Evolutionary conservation across 768 basidiomycete genomes (phyloP).

Genomic region (Hypholoma fasciculare): DNA sequence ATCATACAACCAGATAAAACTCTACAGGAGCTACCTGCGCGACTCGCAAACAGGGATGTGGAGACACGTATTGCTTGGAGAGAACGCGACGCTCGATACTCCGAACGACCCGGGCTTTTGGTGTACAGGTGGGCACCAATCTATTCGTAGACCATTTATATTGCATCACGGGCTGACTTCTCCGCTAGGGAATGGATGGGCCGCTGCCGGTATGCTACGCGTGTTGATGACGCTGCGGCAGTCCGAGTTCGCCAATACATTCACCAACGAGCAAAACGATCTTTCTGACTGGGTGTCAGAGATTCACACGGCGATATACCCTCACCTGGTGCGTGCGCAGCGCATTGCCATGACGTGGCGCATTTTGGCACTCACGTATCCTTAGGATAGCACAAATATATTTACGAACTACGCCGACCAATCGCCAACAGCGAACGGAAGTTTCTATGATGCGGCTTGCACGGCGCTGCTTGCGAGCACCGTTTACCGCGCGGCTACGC

Average conservation of each 20-base stretch:
- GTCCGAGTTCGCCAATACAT: constrained; percentile 50
- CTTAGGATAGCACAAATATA: constrained; percentile 44
- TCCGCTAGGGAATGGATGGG: constrained; percentile 80
- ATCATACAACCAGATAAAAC: constrained; percentile 68
- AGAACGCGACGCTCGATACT: constrained; percentile 1
- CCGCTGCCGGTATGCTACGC: constrained; percentile 83
- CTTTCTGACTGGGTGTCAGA: constrained; percentile 67
- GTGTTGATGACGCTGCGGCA: constrained; percentile 74
- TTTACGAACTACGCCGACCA: constrained; percentile 77
- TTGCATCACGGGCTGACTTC: not conserved
- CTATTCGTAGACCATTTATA: not conserved
- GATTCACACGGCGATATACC: constrained; percentile 72
- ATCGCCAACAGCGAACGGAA: constrained; percentile 31
- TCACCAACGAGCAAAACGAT: constrained; percentile 55
- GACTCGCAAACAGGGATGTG: constrained; percentile 61
- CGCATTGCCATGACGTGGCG: too few species aligned
- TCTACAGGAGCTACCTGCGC: constrained; percentile 69
- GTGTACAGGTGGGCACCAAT: constrained; percentile 60
- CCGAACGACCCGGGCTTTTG: constrained; percentile 70
- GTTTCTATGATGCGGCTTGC: constrained; percentile 73
- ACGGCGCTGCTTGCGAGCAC: constrained; percentile 76
- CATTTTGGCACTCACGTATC: not conserved
- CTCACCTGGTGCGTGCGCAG: constrained; percentile 44
- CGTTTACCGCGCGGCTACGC: constrained; percentile 69
- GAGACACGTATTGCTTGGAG: constrained; percentile 73